Base-by-base conservation (phyloP, 2,329 filamentous ascomycete species). In the Aspergillus eucalypticola region DNA sequence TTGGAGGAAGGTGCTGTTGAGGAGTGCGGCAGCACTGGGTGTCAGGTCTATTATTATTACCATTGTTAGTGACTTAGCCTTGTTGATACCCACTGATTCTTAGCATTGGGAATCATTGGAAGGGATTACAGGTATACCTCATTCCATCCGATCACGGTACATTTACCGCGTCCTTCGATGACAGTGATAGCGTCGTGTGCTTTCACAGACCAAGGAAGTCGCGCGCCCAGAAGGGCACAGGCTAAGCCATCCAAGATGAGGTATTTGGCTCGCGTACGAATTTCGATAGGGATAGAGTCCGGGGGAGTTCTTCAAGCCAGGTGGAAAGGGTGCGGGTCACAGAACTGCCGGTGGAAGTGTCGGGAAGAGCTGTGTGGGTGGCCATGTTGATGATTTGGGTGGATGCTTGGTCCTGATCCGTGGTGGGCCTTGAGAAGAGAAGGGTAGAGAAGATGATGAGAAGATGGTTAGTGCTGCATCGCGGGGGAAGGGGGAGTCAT, bases 1-100 rank as follows among this genome's bases (percentile, higher is more conserved):
- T 64, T 81, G 78, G 54, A 80, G 77, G 60, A 78, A 79, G 2
- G 77, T 69, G 25, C 75, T 73, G 62, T 82, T 81, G 8, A 81
- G 57, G 1, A 80, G 58, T 0, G 76, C 74, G 0, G 78, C 79
- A 5, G 74, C 62, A 10, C 27, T 29, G 27, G 27, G 27, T 29
- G 5, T 80, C 62, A 3, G 76, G 2, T 68, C 69, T 1, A 76
- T 50, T 64, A 74, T 75, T 65, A 76, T 60, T 32, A 17, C 21
- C 3, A n/a, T 42, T 19, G 54, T 39, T 32, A 57, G 27, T n/a
- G 17, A 41, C 8, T 29, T 29, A 29, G 7, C 8, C 1, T 29
- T 10, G 8, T 29, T 3, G 27, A 29, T 29, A 8, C 8, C 8
- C 63, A 17, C 63, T 54, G 3, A 77, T 59, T 2, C 66, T 73